Conservation (phyloP, 169 alveolate genomes). For the Ichthyophthirius multifiliis region DNA sequence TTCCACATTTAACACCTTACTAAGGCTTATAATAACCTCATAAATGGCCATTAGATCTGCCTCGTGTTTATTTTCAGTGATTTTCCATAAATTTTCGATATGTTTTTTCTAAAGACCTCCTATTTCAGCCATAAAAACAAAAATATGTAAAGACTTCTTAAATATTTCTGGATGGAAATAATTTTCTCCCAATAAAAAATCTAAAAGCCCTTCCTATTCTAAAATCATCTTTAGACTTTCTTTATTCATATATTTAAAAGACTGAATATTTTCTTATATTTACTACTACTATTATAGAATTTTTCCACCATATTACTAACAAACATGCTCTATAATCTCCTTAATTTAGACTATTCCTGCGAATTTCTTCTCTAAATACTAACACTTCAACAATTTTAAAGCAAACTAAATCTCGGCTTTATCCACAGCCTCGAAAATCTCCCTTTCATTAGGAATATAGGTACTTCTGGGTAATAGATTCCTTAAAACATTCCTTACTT, state of each 20-base stretch:
- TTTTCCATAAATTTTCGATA: not conserved
- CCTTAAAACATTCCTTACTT: not conserved
- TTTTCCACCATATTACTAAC: not conserved
- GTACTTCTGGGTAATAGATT: not conserved
- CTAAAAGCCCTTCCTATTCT: not conserved
- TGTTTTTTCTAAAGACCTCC: not conserved
- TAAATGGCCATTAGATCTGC: not conserved
- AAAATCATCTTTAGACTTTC: not conserved
- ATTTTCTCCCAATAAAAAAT: not conserved
- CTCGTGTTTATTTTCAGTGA: slow-evolving; percentile 1
- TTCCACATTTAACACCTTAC: not conserved
- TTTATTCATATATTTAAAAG: not conserved
- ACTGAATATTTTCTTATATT: not conserved
- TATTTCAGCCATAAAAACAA: not conserved
- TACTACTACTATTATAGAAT: not conserved
- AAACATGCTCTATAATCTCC: not conserved
- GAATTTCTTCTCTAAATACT: not conserved
- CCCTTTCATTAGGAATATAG: not conserved
- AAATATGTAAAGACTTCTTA: not conserved
- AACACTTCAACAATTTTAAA: not conserved
- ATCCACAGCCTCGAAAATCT: not conserved
- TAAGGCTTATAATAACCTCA: not conserved
- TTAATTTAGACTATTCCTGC: not conserved
- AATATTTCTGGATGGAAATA: not conserved
- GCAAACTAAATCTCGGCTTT: not conserved